A percentile compares a stretch with the other conserved stretches of the same genome.
phyloP scores from a whole-genome alignment of 1,284 basidiomycete genomes.

The Rhodotorula sp. region DNA sequence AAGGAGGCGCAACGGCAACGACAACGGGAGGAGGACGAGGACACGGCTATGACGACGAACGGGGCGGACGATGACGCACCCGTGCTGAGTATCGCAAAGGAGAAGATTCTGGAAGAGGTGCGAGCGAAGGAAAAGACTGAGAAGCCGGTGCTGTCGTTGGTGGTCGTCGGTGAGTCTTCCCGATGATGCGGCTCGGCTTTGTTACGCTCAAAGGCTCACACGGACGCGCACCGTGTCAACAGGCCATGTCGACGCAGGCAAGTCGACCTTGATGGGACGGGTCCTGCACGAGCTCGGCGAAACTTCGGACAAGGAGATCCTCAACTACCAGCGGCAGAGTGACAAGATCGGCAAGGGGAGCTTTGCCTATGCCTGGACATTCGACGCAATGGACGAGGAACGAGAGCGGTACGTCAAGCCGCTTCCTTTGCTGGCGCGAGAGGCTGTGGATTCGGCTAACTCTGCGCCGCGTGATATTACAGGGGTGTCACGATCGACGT shows the following conservation, averaged over 20 bases:
- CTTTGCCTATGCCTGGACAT: conserved; percentile 96
- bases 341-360: conserved; percentile 86
- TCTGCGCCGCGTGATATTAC: conserved; percentile 11
- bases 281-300: conserved; percentile 87
- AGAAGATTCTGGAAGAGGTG: conserved; percentile 82
- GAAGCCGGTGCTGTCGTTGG: conserved; percentile 75
- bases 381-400: conserved; percentile 91
- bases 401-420: conserved; percentile 67
- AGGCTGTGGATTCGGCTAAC: too few relatives aligned
- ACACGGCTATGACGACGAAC: conserved; percentile 31
- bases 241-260: conserved; percentile 98
- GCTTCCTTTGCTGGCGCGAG: background rate
- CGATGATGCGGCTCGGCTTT: background rate
- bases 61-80: conserved; percentile 50
- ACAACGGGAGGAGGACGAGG: background rate
- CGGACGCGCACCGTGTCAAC: background rate
- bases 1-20: background rate
- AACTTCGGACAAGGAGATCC: conserved; percentile 77
- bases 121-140: conserved; percentile 59
- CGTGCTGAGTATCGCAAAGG: conserved; percentile 60
- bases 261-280: conserved; percentile 95
- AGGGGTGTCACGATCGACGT: conserved; percentile 99
- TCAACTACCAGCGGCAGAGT: conserved; percentile 86
- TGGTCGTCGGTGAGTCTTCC: conserved; percentile 78
- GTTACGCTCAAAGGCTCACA: background rate